Evolutionary conservation across 1,284 basidiomycete species (phyloP), one percentile per base, ranked within the genome.

Genomic region (Tylopilus sp.): DNA sequence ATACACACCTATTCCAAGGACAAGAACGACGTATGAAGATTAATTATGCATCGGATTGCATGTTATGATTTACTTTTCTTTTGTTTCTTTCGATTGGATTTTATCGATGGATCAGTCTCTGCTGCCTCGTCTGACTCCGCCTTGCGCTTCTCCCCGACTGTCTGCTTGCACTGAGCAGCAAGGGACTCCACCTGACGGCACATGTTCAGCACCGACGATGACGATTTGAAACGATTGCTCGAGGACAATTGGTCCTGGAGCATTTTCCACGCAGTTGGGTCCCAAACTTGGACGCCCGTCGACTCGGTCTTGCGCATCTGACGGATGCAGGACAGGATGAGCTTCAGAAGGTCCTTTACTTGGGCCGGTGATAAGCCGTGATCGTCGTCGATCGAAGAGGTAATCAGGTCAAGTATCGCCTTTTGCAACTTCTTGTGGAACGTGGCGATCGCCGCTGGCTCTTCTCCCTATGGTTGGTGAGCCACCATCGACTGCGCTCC

Each of bases 341-440:
- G 75, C 69, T 93, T 95, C 56, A 92, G 72, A 15, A 93, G 71
- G 28, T 93, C 90, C 70, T 93, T 96, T 63, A 90, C 69, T 53
- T 93, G 86, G 9, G 82, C 71, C 2, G 87, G 77, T 26, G 84
- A 88, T 51, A 90, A 72, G 5, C 74, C 70, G 22, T 66, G 61
- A 15, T 76, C 73, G 22, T 80, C 75, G 4, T 75, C 67, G 65
- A 83, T 82, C 9, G 86, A 83, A 15, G 73, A 69, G 10, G 73
- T 73, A 26, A 88, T 68, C 44, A 81, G 69, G 25, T 76, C 73
- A 43, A 84, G 75, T 24, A 92, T 71, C 4, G 72, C 70, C 46
- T 74, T 65, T 47, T 81, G 79, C 50, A 91, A 69, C 13, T 48
- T 29, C 42, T 36, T 74, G 62, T 15, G 74, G 69, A 66, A 88